A percentile compares a stretch with the other conserved stretches of the same genome.
These are phyloP conservation scores for Olyra latifolia DNA, from an alignment of 176 grass and related monocot genomes.

Conservation along the genomic window DNA sequence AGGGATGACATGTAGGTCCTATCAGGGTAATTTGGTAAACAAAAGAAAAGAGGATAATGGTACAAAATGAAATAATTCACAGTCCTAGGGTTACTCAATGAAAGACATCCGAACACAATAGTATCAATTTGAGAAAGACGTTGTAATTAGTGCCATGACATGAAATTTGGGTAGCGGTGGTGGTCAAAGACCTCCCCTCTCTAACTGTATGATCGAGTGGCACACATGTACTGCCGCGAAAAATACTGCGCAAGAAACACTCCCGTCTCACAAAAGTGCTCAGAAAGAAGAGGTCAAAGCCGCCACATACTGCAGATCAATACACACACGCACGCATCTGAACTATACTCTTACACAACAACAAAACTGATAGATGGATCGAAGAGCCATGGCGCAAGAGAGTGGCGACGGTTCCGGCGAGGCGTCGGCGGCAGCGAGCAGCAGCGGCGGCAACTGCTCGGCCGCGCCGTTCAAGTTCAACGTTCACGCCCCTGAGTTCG, in stretches of 20 bases:
- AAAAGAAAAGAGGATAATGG: no score
- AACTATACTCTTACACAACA: not conserved
- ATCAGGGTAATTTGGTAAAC: no score
- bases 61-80: no score
- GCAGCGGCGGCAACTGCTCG: not conserved
- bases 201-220: no score
- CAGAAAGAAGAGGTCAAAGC: constrained; percentile 35
- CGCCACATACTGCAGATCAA: not conserved
- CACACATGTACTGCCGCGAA: constrained; percentile 6
- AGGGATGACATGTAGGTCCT: no score
- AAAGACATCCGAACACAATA: no score
- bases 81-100: no score
- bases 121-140: no score
- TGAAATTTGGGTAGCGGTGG: no score
- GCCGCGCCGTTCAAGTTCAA: constrained; percentile 44
- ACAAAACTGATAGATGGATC: not conserved
- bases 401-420: not conserved
- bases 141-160: no score
- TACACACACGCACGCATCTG: not conserved
- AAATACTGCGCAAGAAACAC: constrained; percentile 43
- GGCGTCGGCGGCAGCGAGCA: not conserved
- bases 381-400: constrained; percentile 24
- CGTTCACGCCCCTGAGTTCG: constrained; percentile 60
- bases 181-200: no score
- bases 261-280: constrained; percentile 32